Evolutionary conservation across 2,329 filamentous ascomycete genomes (phyloP).

Genomic region (Eutypa lata): DNA sequence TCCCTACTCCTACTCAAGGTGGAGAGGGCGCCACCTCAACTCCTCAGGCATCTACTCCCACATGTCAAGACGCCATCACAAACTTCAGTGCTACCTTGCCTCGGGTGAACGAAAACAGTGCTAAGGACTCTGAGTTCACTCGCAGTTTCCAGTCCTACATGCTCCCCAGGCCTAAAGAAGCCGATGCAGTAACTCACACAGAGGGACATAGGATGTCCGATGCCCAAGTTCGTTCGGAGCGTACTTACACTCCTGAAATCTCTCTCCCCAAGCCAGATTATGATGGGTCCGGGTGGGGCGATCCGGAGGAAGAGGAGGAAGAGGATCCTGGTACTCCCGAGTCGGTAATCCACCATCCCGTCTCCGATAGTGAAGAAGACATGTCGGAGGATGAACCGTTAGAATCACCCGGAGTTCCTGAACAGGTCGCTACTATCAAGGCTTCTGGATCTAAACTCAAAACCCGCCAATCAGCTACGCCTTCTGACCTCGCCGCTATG

Average conservation of each 20-base stretch:
- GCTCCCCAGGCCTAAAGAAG: slow-evolving; percentile 39
- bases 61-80: slow-evolving; percentile 24
- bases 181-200: slow-evolving; percentile 28
- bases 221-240: slow-evolving; percentile 33
- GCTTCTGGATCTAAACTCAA: slow-evolving; percentile 78
- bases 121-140: slow-evolving; percentile 37
- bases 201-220: slow-evolving; percentile 34
- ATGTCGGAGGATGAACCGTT: slow-evolving; percentile 34
- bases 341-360: slow-evolving; percentile 81
- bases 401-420: slow-evolving; percentile 68
- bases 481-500: slow-evolving; percentile 80
- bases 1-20: slow-evolving; percentile 19
- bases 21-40: slow-evolving; percentile 48
- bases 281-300: slow-evolving; percentile 52
- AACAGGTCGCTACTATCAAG: slow-evolving; percentile 83
- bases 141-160: slow-evolving; percentile 45
- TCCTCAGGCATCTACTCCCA: slow-evolving; percentile 45
- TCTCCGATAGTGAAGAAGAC: slow-evolving; percentile 45
- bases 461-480: slow-evolving; percentile 83
- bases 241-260: slow-evolving; percentile 48
- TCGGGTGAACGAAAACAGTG: slow-evolving; percentile 30
- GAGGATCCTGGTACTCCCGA: slow-evolving; percentile 73
- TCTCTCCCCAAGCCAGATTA: slow-evolving; percentile 59
- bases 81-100: slow-evolving; percentile 36
- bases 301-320: slow-evolving; percentile 49